Evolutionary conservation across 768 basidiomycete species (phyloP), one percentile per base, ranked within the genome.

Genomic region (Tricholoma furcatifolium): DNA sequence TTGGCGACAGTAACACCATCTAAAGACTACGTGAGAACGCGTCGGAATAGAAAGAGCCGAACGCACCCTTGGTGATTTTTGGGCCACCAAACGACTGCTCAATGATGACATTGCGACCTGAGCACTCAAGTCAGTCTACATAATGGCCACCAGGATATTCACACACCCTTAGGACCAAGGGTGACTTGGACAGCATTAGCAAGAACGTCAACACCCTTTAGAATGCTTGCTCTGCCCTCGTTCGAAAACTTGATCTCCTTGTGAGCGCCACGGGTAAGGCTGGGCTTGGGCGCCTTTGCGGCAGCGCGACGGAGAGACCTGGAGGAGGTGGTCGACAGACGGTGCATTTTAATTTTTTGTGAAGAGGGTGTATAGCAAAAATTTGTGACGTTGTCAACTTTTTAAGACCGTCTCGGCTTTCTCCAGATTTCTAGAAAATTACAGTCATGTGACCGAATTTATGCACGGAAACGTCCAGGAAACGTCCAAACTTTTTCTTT

Each of bases 1-100:
- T 98, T 99, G 53, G 96, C 96, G 35, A 98, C 96, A 23, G 94
- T 96, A 17, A 97, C 96, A 84, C 95, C 96, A 70, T 98, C 93
- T 92, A 48, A 6, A 51, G 48, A 18, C 23, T 60, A 47, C 55
- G 47, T 58, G 43, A 44, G 21, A 31, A 18, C 20, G 45, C 36
- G 21, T 41, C 21, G 27, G 27, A 7, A 51, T 9, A 20, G 41
- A 36, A 43, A 34, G 31, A 61, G 21, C 30, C 41, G 23, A 10
- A 71, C 80, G 46, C 53, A 91, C 91, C 93, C 73, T 97, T 98
- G 64, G 95, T 98, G 68, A 98, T 97, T 76, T 97, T 94, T 45
- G 91, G 90, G 31, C 89, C 87, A 58, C 91, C 91, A 63, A 80
- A 93, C 40, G 88, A 79, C 76, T 93, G 90, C 74, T 98, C 96